phyloP scores from a whole-genome alignment of 108 stramenopile genomes.

The Thalassiosira profunda region DNA sequence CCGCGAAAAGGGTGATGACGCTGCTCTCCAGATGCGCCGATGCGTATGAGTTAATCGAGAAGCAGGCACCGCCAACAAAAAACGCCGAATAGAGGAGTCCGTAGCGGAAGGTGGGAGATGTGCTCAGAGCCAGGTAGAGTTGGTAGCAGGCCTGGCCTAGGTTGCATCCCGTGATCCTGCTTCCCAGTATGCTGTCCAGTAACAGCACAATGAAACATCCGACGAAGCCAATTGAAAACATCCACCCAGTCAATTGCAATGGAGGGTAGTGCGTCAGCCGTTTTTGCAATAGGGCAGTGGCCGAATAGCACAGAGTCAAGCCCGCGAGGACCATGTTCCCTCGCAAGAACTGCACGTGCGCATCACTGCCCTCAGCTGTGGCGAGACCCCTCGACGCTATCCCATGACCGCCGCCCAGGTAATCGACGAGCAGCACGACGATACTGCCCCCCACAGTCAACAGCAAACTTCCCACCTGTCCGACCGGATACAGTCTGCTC shows the following conservation, averaged over 20 bases:
- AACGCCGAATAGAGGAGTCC: constrained; percentile 28
- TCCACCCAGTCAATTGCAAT: constrained; percentile 36
- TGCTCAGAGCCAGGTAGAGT: constrained; percentile 15
- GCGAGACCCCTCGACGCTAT: neutral
- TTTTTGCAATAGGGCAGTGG: constrained; percentile 34
- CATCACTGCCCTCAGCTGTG: neutral
- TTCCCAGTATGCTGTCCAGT: constrained; percentile 28
- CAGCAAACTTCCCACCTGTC: constrained; percentile 24
- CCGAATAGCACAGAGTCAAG: constrained; percentile 21
- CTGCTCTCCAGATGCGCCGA: constrained; percentile 33
- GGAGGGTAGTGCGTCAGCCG: constrained; percentile 36
- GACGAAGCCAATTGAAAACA: constrained; percentile 25
- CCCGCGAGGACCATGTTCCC: constrained; percentile 38
- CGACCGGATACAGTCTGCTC: constrained; percentile 7
- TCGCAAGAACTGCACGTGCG: constrained; percentile 17
- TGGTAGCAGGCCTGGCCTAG: constrained; percentile 18
- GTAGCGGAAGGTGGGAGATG: constrained; percentile 35
- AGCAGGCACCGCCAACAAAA: constrained; percentile 34
- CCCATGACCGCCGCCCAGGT: constrained; percentile 8
- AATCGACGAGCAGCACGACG: constrained; percentile 35
- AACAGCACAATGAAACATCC: constrained; percentile 12
- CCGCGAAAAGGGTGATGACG: constrained; percentile 43
- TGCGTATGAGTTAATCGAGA: constrained; percentile 34
- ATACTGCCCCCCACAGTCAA: constrained; percentile 35
- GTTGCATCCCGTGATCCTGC: constrained; percentile 24